Conservation (phyloP, 169 alveolate species). For the Eimeria sp. region DNA sequence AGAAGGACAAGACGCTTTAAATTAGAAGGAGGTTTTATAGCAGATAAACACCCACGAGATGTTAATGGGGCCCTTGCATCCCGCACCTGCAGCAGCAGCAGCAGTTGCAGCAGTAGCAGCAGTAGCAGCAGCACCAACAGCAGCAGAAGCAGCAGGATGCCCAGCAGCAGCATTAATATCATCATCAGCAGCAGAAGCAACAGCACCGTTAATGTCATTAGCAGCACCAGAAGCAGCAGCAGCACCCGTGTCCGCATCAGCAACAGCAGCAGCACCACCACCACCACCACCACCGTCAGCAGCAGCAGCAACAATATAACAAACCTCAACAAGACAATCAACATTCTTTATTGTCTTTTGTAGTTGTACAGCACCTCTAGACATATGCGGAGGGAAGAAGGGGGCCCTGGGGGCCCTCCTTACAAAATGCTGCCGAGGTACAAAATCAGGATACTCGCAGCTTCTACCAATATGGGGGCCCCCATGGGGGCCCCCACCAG, state of each 20-base stretch:
- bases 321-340: slow-evolving; percentile 15
- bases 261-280: background rate
- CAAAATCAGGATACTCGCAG: background rate
- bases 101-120: too few species aligned
- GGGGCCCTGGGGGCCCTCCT: background rate
- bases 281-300: slow-evolving; percentile 81
- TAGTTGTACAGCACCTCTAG: background rate
- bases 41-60: slow-evolving; percentile 70
- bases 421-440: background rate
- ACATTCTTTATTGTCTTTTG: background rate
- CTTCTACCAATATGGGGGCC: background rate
- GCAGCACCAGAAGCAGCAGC: slow-evolving; percentile 16
- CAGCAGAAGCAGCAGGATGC: too few species aligned
- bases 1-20: slow-evolving; percentile 81
- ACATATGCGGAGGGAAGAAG: slow-evolving; percentile 29
- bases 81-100: too few species aligned
- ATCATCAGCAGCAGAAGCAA: too few species aligned
- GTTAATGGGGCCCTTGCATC: slow-evolving; percentile 87
- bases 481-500: background rate
- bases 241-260: slow-evolving; percentile 80
- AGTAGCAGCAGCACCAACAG: too few species aligned
- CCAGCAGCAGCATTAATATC: too few species aligned
- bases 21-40: background rate
- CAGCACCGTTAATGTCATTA: too few species aligned
- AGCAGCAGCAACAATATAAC: background rate